Base-by-base conservation (phyloP, 2,329 filamentous ascomycete species). In the Helotiales sp. region DNA sequence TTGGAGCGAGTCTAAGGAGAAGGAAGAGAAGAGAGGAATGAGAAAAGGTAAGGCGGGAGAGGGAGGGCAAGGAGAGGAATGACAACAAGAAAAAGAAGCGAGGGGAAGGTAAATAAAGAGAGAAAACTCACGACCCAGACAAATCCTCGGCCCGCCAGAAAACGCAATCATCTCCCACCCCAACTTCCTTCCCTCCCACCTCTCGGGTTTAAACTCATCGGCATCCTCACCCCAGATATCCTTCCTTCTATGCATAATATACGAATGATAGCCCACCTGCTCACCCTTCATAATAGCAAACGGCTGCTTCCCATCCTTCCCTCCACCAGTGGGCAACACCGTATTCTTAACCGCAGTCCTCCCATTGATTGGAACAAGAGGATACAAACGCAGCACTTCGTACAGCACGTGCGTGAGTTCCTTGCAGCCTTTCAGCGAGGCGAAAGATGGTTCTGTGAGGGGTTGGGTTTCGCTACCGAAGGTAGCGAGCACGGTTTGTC, bases 161-260 rank as follows among this genome's bases (percentile, higher is more conserved):
- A 96, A 96, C 0, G 90, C 89, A 58, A 92, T 89, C 67, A 92
- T 93, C 0, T 92, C 92, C 80, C 95, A 92, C 32, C 86, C 80
- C 0, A 87, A 70, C 0, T 90, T 93, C 2, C 86, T 73, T n/a
- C 83, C 82, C 45, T 78, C 78, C 92, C 92, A 96, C 15, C 93
- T 83, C 92, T 91, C 0, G 93, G 93, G 2, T 83, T 81, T 79
- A 93, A 96, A 1, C n/a, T 87, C 83, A 22, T 91, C 87, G 0
- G 88, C 90, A 69, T 93, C 89, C 0, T 83, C 75, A 0, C 91
- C 91, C 91, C 91, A 94, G 72, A 93, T 90, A 67, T 86, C 85
- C 4, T 74, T 73, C n/a, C 77, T 65, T 6, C 77, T 65, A 58
- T 79, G 77, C 58, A 79, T 70, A 1, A 72, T 69, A 69, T 78